phyloP scores from a whole-genome alignment of 257 asterid genomes.

The Forsythia viridissima region DNA sequence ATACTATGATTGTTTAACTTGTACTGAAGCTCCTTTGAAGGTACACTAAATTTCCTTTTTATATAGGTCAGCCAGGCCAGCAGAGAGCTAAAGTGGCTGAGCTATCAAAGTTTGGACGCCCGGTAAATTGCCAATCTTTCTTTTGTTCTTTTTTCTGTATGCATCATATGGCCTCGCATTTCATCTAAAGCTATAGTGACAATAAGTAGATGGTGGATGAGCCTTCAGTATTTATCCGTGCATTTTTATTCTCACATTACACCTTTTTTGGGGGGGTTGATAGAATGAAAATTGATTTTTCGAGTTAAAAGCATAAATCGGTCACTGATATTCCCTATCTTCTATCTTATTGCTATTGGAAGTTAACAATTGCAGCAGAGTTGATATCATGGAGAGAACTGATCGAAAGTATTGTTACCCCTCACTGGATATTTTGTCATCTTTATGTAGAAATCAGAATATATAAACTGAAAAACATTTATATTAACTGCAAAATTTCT shows the following conservation, averaged over 20 bases:
- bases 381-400: background rate
- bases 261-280: background rate
- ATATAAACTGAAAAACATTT: background rate
- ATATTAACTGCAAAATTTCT: background rate
- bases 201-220: background rate
- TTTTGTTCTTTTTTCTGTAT: background rate
- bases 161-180: background rate
- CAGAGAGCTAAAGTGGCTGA: conserved; percentile 79
- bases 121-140: conserved; percentile 48
- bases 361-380: background rate
- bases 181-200: background rate
- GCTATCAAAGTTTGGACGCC: conserved; percentile 88
- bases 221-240: background rate
- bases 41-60: conserved; percentile 3
- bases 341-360: background rate
- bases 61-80: conserved; percentile 80
- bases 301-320: background rate
- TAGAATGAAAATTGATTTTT: background rate
- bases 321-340: background rate
- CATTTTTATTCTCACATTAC: background rate
- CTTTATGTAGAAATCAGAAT: background rate
- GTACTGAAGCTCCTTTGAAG: background rate
- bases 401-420: background rate
- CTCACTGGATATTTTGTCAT: background rate
- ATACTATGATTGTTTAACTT: background rate